Conservation (phyloP, 805 yeast species). For the Saccharomyces paradoxus region DNA sequence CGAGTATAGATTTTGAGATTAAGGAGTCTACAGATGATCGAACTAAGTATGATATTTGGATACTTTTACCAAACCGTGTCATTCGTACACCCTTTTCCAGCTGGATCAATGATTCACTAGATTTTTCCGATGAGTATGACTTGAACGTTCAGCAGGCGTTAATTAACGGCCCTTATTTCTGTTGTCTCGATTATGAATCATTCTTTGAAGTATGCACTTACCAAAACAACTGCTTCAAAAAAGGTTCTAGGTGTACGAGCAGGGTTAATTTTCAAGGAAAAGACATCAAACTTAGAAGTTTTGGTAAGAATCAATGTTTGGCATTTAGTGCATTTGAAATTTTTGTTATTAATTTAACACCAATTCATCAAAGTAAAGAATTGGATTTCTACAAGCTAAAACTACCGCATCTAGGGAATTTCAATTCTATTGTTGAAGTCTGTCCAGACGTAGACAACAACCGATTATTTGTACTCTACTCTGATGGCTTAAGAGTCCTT, state of each 20-base stretch:
- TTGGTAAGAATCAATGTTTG: constrained; percentile 4
- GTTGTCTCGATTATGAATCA: background rate
- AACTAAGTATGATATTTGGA: background rate
- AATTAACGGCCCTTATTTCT: background rate
- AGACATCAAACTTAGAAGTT: constrained; percentile 9
- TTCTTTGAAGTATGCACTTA: background rate
- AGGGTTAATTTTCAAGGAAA: background rate
- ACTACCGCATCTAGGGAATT: constrained; percentile 11
- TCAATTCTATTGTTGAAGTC: constrained; percentile 12
- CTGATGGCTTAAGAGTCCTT: constrained; percentile 18
- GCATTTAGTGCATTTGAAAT: constrained; percentile 8
- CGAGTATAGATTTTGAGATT: background rate
- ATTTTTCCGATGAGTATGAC: background rate
- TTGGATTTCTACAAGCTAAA: constrained; percentile 10
- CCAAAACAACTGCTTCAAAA: background rate
- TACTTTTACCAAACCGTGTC: background rate
- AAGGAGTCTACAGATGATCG: background rate
- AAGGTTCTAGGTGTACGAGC: background rate
- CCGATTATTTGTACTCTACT: constrained; percentile 14
- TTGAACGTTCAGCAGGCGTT: background rate
- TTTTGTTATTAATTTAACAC: background rate
- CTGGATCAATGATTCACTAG: background rate
- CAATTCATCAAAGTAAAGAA: background rate
- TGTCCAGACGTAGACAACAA: constrained; percentile 2
- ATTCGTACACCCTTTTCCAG: background rate